Evolutionary conservation across 2,329 filamentous ascomycete genomes (phyloP).

Genomic region (Ophiobolus disseminans): DNA sequence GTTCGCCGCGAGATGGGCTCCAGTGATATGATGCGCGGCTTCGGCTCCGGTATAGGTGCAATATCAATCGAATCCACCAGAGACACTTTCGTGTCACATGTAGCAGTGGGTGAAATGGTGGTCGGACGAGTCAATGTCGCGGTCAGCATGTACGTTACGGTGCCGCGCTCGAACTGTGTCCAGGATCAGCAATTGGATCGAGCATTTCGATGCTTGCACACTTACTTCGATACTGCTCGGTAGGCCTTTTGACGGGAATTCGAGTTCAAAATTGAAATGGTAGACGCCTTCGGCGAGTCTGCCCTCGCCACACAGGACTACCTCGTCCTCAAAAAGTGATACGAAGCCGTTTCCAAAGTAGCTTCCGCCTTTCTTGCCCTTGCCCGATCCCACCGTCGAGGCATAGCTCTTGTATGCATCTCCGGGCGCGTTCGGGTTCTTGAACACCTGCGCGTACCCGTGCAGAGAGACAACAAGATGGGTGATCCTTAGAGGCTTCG

Average conservation of each 20-base stretch:
- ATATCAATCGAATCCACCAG: slow-evolving; percentile 86
- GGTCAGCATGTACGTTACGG: slow-evolving; percentile 88
- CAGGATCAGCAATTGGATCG: slow-evolving; percentile 22
- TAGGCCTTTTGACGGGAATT: slow-evolving; percentile 72
- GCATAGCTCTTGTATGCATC: slow-evolving; percentile 59
- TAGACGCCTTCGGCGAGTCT: slow-evolving; percentile 76
- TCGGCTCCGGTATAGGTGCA: slow-evolving; percentile 74
- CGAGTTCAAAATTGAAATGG: slow-evolving; percentile 78
- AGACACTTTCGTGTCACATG: slow-evolving; percentile 80
- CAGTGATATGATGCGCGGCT: slow-evolving; percentile 81
- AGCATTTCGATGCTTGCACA: slow-evolving; percentile 2
- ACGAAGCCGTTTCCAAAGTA: slow-evolving; percentile 80
- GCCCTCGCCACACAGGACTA: slow-evolving; percentile 79
- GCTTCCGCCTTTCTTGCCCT: slow-evolving; percentile 58
- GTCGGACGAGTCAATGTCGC: slow-evolving; percentile 89
- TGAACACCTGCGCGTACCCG: slow-evolving; percentile 81
- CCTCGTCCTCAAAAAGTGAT: slow-evolving; percentile 83
- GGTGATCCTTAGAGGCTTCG: slow-evolving; percentile 78
- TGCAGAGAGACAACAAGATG: slow-evolving; percentile 80
- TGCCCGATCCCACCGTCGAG: slow-evolving; percentile 61
- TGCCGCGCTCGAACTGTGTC: slow-evolving; percentile 90
- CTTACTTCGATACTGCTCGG: slow-evolving; percentile 96
- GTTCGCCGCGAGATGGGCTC: slow-evolving; percentile 81
- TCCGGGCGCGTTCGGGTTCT: slow-evolving; percentile 68
- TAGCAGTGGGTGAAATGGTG: slow-evolving; percentile 79